Conservation (phyloP, 2,329 filamentous ascomycete species). For the Exophiala xenobiotica region DNA sequence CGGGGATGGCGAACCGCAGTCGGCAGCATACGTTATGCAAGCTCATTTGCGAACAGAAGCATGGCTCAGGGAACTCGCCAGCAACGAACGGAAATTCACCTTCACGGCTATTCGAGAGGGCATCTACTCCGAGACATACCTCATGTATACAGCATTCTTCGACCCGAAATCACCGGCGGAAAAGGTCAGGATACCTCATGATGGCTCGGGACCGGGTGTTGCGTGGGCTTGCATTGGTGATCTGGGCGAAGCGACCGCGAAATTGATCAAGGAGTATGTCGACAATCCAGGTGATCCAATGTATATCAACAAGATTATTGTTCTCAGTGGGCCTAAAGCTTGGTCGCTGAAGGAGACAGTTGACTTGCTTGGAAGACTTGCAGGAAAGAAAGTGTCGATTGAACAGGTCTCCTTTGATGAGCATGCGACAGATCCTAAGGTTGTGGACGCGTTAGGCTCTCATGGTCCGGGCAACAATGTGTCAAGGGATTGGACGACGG, state of each 20-base stretch:
- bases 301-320: constrained; percentile 36
- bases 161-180: neutral
- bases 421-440: constrained; percentile 41
- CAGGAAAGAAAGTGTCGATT: constrained; percentile 36
- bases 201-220: neutral
- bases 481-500: constrained; percentile 47
- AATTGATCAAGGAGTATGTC: constrained; percentile 42
- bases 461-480: constrained; percentile 25
- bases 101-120: constrained; percentile 3
- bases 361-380: constrained; percentile 35
- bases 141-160: constrained; percentile 1
- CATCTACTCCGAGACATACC: constrained; percentile 1
- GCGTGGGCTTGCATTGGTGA: constrained; percentile 1
- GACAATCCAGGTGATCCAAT: constrained; percentile 26
- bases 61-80: constrained; percentile 9
- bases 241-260: constrained; percentile 2
- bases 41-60: constrained; percentile 23
- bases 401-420: constrained; percentile 44
- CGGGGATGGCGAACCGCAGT: constrained; percentile 5
- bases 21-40: constrained; percentile 26
- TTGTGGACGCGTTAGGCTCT: constrained; percentile 25
- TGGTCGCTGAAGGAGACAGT: constrained; percentile 40
- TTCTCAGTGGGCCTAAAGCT: constrained; percentile 39
- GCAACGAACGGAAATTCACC: neutral
- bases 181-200: neutral